A percentile compares a stretch with the other conserved stretches of the same genome.
Evolutionary conservation across 1,139 yeast genomes (phyloP).

Genomic region (Pichia norvegensis): DNA sequence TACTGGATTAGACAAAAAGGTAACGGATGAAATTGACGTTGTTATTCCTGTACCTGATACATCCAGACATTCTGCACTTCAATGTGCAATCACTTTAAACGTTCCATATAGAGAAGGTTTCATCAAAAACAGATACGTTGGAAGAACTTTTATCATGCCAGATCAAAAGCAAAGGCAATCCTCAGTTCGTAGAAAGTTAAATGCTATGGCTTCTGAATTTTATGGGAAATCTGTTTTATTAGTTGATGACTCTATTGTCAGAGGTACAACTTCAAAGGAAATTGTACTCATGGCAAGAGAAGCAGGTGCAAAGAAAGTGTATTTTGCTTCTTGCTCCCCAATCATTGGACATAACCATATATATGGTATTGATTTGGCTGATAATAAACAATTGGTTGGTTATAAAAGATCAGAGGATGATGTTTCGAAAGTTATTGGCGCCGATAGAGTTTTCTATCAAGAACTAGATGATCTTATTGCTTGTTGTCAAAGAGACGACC

Average conservation of each 20-base stretch:
- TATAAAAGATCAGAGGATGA: conserved; percentile 66
- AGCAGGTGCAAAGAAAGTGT: conserved; percentile 92
- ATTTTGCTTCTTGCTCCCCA: conserved; percentile 95
- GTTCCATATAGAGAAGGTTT: conserved; percentile 94
- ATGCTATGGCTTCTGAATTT: conserved; percentile 94
- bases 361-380: conserved; percentile 96
- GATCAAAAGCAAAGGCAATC: conserved; percentile 92
- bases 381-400: conserved; percentile 89
- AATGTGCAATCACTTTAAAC: conserved; percentile 75
- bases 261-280: conserved; percentile 96
- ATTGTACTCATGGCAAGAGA: conserved; percentile 96
- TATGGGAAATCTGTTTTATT: conserved; percentile 77
- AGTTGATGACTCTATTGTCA: conserved; percentile 94
- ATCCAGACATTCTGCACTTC: conserved; percentile 87
- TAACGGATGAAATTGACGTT: conserved; percentile 65
- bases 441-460: conserved; percentile 88
- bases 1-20: conserved; percentile 37
- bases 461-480: conserved; percentile 70
- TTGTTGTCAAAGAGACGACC: conserved; percentile 56
- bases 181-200: conserved; percentile 86
- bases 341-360: conserved; percentile 93
- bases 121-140: conserved; percentile 92
- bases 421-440: conserved; percentile 75
- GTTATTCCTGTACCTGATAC: conserved; percentile 98
- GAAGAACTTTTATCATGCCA: conserved; percentile 98